phyloP scores from a whole-genome alignment of 2,329 filamentous ascomycete genomes.

The Macrophomina tecta region DNA sequence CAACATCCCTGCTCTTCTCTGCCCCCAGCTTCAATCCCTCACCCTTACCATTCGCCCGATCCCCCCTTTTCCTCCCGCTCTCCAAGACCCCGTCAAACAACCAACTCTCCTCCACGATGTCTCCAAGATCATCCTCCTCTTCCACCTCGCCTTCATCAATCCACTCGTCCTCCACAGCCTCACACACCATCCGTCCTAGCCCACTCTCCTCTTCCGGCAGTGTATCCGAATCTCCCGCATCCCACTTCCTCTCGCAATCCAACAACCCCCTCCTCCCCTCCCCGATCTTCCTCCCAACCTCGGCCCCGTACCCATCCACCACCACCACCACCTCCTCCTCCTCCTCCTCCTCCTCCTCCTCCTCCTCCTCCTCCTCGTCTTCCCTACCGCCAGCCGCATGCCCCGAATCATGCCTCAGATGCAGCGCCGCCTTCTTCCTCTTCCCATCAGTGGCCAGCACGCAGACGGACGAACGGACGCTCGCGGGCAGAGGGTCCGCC shows the following conservation, averaged over 20 bases:
- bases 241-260: too few species aligned
- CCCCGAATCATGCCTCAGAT: background rate
- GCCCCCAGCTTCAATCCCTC: background rate
- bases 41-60: background rate
- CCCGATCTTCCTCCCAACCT: background rate
- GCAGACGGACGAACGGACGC: background rate
- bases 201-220: too few species aligned
- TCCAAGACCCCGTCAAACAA: conserved; percentile 2
- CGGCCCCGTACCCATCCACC: background rate
- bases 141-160: background rate
- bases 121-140: background rate
- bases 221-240: too few species aligned
- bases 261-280: background rate
- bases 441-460: too few species aligned
- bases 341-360: too few species aligned
- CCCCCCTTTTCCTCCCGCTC: background rate
- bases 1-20: background rate
- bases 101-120: background rate
- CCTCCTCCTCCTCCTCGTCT: background rate
- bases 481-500: background rate
- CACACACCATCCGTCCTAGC: background rate
- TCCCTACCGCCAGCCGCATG: background rate
- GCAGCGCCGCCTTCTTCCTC: background rate
- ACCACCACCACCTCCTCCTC: too few species aligned
- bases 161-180: background rate